Evolutionary conservation across 1,284 basidiomycete genomes (phyloP).

Genomic region (Rhodotorula sp.): DNA sequence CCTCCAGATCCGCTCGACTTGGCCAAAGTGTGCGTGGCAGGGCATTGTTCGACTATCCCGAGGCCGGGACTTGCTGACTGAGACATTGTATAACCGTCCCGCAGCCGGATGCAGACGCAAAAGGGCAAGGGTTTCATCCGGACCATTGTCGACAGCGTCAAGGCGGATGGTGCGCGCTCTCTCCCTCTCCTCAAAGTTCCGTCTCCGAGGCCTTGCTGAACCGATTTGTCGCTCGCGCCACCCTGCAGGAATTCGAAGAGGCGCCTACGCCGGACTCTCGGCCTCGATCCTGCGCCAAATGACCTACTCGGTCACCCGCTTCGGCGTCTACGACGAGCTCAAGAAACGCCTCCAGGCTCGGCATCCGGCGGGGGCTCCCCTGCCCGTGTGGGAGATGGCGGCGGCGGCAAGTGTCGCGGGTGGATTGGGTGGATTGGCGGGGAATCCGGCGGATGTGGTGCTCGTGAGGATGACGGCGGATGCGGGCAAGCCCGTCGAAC

Average conservation of each 20-base stretch:
- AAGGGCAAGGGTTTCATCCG: constrained; percentile 38
- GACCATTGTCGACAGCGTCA: constrained; percentile 33
- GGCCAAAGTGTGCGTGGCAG: constrained; percentile 40
- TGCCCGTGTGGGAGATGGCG: constrained; percentile 74
- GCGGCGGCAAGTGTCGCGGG: constrained; percentile 56
- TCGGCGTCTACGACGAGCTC: constrained; percentile 89
- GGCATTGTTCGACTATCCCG: background rate
- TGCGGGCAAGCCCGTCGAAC: constrained; percentile 76
- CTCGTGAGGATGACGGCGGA: constrained; percentile 83
- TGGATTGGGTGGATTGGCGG: constrained; percentile 56
- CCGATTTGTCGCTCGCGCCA: background rate
- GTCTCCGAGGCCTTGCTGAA: background rate
- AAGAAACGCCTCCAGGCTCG: constrained; percentile 63
- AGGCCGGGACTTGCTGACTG: background rate
- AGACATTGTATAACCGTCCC: background rate
- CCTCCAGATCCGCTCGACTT: constrained; percentile 42
- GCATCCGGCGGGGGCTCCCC: constrained; percentile 26
- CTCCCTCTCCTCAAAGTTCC: no score
- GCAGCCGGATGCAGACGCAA: constrained; percentile 44
- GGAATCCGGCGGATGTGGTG: constrained; percentile 65
- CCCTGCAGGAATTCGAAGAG: constrained; percentile 37
- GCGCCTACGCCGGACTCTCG: constrained; percentile 61
- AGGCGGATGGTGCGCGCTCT: constrained; percentile 34
- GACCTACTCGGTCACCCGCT: constrained; percentile 87
- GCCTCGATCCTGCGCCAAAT: constrained; percentile 89